A percentile compares a stretch with the other conserved stretches of the same genome.
phyloP scores from a whole-genome alignment of 176 grass and related monocot species.

The Triticum turgidum region DNA sequence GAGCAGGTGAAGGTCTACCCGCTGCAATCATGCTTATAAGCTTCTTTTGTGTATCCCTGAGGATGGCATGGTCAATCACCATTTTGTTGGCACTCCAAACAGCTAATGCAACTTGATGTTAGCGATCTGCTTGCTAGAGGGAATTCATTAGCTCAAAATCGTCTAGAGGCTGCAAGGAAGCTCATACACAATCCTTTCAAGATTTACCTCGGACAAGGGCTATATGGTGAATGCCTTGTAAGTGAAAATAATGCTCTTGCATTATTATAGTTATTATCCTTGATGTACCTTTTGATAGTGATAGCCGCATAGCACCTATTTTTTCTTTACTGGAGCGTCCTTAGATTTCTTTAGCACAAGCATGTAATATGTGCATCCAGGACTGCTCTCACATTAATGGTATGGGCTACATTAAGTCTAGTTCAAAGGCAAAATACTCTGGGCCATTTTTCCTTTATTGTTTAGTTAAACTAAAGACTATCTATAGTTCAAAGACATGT shows the following conservation, averaged over 20 bases:
- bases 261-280: background rate
- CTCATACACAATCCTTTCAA: constrained; percentile 74
- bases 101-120: constrained; percentile 79
- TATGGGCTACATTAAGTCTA: constrained; percentile 14
- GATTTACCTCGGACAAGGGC: constrained; percentile 74
- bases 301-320: background rate
- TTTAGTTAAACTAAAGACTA: background rate
- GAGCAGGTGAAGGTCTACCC: constrained; percentile 54
- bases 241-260: constrained; percentile 4
- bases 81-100: constrained; percentile 24
- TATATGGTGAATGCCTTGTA: constrained; percentile 81
- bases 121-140: constrained; percentile 55
- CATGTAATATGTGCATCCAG: background rate
- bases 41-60: background rate
- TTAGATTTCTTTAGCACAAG: constrained; percentile 12
- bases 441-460: background rate
- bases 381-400: constrained; percentile 3
- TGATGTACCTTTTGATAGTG: background rate
- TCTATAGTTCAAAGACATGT: background rate
- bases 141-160: constrained; percentile 33
- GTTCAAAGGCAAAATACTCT: background rate
- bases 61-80: constrained; percentile 18
- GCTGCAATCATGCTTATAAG: background rate
- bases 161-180: constrained; percentile 43
- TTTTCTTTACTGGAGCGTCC: constrained; percentile 18